Evolutionary conservation across 2,329 filamentous ascomycete species (phyloP).

Genomic region (Fusarium sacchari): DNA sequence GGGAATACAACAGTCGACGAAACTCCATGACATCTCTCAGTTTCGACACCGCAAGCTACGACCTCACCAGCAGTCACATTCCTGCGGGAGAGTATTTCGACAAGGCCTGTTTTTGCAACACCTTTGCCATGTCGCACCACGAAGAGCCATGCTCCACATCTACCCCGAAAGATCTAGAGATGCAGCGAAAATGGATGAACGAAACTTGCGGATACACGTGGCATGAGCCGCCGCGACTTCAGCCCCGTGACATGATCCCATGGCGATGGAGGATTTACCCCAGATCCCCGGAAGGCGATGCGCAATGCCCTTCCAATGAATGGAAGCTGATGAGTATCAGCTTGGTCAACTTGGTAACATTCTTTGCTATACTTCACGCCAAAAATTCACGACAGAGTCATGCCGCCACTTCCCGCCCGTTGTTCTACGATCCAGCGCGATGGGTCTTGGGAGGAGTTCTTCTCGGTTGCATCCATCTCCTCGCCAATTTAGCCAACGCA

Average conservation of each 20-base stretch:
- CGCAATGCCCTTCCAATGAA: not conserved
- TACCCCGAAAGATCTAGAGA: not conserved
- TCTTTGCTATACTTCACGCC: not conserved
- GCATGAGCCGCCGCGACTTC: not conserved
- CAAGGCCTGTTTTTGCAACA: slow-evolving; percentile 21
- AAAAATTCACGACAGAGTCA: fast-evolving
- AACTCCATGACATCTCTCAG: slow-evolving; percentile 9
- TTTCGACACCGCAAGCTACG: slow-evolving; percentile 20
- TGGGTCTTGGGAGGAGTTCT: slow-evolving; percentile 5
- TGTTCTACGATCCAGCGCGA: not conserved
- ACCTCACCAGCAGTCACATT: not conserved
- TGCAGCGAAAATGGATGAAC: slow-evolving; percentile 16
- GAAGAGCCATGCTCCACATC: slow-evolving; percentile 8
- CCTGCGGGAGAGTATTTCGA: slow-evolving; percentile 18
- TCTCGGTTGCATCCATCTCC: not conserved
- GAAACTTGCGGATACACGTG: slow-evolving; percentile 18
- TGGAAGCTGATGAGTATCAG: slow-evolving; percentile 5
- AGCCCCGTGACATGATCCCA: slow-evolving; percentile 19
- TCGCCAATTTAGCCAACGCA: not conserved
- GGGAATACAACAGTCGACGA: slow-evolving; percentile 10
- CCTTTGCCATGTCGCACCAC: not conserved
- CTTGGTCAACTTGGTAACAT: not conserved
- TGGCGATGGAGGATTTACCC: slow-evolving; percentile 20
- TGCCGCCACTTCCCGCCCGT: fast-evolving
- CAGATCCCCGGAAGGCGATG: fast-evolving